These are phyloP conservation scores for Nymphaea thermarum DNA, from an alignment of 164 flowering plant species.

Conservation along the genomic window DNA sequence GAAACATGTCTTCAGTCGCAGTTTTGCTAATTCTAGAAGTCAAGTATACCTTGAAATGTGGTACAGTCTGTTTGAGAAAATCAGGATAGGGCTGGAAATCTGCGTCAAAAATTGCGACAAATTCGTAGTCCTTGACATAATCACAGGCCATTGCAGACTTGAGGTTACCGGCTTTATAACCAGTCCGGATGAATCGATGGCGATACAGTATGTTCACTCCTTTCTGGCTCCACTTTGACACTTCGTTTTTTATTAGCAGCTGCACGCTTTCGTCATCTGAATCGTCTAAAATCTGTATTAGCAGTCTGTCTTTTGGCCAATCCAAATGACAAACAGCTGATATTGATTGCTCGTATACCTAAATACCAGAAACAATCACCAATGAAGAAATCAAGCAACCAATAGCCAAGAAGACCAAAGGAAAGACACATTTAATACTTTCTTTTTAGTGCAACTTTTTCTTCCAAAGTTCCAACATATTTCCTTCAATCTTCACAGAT, in stretches of 20 bases:
- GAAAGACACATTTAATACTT: background rate
- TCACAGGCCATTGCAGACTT: constrained; percentile 95
- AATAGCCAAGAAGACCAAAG: background rate
- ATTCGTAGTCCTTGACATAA: constrained; percentile 90
- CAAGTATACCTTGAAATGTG: constrained; percentile 71
- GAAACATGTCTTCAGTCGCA: background rate
- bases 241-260: constrained; percentile 75
- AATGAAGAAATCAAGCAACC: background rate
- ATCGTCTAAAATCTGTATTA: constrained; percentile 85
- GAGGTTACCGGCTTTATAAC: constrained; percentile 96
- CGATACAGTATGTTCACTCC: constrained; percentile 78
- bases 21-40: background rate
- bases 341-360: constrained; percentile 95
- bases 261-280: constrained; percentile 79
- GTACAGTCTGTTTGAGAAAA: constrained; percentile 87
- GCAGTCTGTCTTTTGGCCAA: constrained; percentile 95
- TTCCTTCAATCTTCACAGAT: background rate
- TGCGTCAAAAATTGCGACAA: constrained; percentile 95
- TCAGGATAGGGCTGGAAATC: constrained; percentile 95
- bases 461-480: background rate
- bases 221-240: constrained; percentile 84
- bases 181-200: constrained; percentile 84
- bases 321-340: constrained; percentile 78
- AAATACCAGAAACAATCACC: constrained; percentile 5
- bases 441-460: background rate